These are phyloP conservation scores for Zygoascus meyerae DNA, from an alignment of 1,139 yeast genomes.

Conservation along the genomic window DNA sequence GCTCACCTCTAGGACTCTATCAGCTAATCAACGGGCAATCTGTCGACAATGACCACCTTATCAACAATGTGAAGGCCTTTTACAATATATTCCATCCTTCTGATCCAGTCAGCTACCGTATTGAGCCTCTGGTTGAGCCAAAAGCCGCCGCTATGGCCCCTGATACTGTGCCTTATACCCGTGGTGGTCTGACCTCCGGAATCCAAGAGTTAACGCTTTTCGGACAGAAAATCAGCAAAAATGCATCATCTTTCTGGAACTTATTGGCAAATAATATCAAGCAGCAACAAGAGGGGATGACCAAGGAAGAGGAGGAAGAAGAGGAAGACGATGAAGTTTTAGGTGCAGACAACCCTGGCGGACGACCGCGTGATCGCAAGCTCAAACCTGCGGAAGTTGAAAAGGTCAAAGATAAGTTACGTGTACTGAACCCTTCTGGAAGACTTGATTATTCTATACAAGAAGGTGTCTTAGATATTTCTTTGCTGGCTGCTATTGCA, in stretches of 20 bases:
- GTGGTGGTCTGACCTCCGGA: conserved; percentile 42
- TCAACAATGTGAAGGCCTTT: conserved; percentile 43
- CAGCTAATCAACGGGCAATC: conserved; percentile 38
- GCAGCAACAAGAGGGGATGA: conserved; percentile 1
- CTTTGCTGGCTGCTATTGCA: conserved; percentile 70
- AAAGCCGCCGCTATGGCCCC: conserved; percentile 54
- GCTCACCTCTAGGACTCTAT: conserved; percentile 85
- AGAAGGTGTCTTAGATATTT: conserved; percentile 73
- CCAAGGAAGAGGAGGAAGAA: conserved; percentile 12
- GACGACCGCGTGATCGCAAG: conserved; percentile 5
- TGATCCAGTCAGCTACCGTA: conserved; percentile 81
- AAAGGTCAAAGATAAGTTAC: conserved; percentile 25
- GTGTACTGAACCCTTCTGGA: conserved; percentile 52
- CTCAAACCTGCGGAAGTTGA: conserved; percentile 18
- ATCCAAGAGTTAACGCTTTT: conserved; percentile 36
- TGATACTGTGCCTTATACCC: conserved; percentile 52
- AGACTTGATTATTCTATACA: conserved; percentile 78
- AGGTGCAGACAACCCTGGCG: conserved; percentile 2
- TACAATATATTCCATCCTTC: conserved; percentile 83
- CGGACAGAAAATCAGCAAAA: conserved; percentile 39
- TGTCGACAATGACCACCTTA: conserved; percentile 15
- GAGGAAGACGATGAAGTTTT: conserved; percentile 11
- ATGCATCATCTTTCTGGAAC: conserved; percentile 45
- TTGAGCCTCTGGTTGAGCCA: conserved; percentile 71
- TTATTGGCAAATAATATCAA: conserved; percentile 10